These are phyloP conservation scores for Zymoseptoria ardabiliae DNA, from an alignment of 2,329 filamentous ascomycete species.

Conservation along the genomic window DNA sequence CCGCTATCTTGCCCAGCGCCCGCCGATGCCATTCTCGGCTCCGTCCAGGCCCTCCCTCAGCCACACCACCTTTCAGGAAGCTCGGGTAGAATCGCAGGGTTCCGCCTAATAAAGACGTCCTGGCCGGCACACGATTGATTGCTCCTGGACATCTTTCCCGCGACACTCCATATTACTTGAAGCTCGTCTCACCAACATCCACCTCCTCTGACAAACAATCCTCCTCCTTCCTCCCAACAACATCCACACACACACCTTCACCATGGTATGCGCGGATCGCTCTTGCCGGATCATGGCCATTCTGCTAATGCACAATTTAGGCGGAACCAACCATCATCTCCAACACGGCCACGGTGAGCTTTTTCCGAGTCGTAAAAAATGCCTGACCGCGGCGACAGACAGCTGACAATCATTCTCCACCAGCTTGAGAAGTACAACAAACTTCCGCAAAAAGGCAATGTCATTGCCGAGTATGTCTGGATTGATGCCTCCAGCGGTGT, in stretches of 20 bases:
- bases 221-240: not conserved
- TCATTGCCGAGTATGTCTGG: slow-evolving; percentile 98
- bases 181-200: not conserved
- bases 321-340: not conserved
- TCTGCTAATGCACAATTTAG: not conserved
- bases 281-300: not conserved
- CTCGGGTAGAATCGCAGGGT: not conserved
- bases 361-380: not conserved
- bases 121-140: not conserved
- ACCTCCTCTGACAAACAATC: not conserved
- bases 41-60: not conserved
- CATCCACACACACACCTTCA: not conserved
- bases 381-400: not conserved
- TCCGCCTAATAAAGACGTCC: not conserved
- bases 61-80: not conserved
- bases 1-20: not conserved
- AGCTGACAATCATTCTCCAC: not conserved
- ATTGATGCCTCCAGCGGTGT: slow-evolving; percentile 75
- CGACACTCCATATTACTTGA: not conserved
- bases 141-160: not conserved
- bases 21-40: not conserved
- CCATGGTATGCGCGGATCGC: not conserved
- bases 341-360: slow-evolving; percentile 3
- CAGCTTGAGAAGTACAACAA: slow-evolving; percentile 88
- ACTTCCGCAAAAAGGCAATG: slow-evolving; percentile 78